phyloP scores from a whole-genome alignment of 2,329 filamentous ascomycete species.

The Diplodia seriata region DNA sequence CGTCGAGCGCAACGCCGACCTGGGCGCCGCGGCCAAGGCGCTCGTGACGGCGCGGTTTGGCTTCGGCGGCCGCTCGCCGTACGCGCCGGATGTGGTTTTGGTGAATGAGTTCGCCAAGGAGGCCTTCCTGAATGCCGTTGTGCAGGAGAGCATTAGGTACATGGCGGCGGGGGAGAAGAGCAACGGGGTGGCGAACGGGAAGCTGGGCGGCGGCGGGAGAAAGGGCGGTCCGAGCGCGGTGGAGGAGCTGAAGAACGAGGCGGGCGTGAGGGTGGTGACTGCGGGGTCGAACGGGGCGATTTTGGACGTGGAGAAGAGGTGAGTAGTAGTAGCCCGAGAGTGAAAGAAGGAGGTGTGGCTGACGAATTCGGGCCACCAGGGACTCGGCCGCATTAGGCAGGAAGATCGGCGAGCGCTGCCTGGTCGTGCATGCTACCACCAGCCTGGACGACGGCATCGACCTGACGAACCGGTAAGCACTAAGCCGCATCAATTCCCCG shows the following conservation, averaged over 20 bases:
- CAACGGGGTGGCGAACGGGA: conserved; percentile 16
- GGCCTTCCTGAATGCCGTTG: conserved; percentile 48
- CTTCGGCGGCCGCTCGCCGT: conserved; percentile 64
- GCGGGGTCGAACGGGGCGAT: conserved; percentile 24
- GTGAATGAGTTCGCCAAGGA: conserved; percentile 69
- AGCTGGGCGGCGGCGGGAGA: not conserved
- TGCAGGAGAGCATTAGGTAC: conserved; percentile 44
- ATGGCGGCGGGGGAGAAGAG: conserved; percentile 34
- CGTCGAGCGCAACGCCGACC: conserved; percentile 66
- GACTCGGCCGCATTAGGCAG: conserved; percentile 25
- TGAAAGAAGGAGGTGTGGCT: not conserved
- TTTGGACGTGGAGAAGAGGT: conserved; percentile 19
- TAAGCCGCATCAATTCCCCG: conserved; percentile 28
- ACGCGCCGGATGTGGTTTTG: conserved; percentile 67
- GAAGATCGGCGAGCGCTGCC: conserved; percentile 53
- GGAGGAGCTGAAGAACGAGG: conserved; percentile 13
- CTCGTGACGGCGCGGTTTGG: conserved; percentile 62
- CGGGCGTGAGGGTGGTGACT: conserved; percentile 24
- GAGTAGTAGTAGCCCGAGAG: not conserved
- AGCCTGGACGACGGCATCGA: conserved; percentile 64
- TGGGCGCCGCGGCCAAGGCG: conserved; percentile 60
- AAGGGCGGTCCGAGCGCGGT: not conserved
- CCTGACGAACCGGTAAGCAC: conserved; percentile 43
- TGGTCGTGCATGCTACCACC: conserved; percentile 56
- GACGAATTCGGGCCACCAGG: conserved; percentile 21